Percentiles rank a stretch among this genome's conserved stretches.
Evolutionary conservation across 2,329 filamentous ascomycete species (phyloP).

Genomic region (Colletotrichum tropicale): DNA sequence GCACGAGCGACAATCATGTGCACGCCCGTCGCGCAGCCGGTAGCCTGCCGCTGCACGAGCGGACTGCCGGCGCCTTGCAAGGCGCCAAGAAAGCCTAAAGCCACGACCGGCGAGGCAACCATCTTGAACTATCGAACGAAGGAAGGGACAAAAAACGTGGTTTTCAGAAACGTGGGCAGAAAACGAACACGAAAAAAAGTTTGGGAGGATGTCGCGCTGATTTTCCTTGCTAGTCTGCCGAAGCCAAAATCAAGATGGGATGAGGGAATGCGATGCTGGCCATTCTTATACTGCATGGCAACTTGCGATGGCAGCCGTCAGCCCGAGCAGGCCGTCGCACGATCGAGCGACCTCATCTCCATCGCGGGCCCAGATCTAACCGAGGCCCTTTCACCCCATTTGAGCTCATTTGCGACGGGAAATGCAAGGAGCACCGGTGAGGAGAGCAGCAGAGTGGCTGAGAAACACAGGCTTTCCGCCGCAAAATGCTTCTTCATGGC

Average conservation of each 20-base stretch:
- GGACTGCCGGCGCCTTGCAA: not conserved
- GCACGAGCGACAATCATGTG: conserved; percentile 45
- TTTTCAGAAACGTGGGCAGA: not conserved
- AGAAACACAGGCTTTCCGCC: not conserved
- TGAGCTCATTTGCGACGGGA: not conserved
- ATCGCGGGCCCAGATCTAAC: not conserved
- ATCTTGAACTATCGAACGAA: not conserved
- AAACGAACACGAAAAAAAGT: not conserved
- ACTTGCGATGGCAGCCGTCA: conserved; percentile 13
- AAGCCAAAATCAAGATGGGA: not conserved
- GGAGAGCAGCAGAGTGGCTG: not conserved
- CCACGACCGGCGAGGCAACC: conserved; percentile 9
- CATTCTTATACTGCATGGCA: not conserved
- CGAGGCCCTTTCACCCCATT: not conserved
- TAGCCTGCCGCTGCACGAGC: not conserved
- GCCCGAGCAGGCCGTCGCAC: not conserved
- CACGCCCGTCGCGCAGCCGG: conserved; percentile 37
- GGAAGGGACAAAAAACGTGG: not conserved
- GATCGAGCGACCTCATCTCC: not conserved
- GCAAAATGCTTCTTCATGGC: not conserved
- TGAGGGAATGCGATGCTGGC: not conserved
- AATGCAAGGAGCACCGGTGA: not conserved
- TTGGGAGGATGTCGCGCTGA: not conserved
- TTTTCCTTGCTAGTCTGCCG: not conserved
- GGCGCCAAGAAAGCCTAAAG: conserved; percentile 7